phyloP scores from a whole-genome alignment of 768 basidiomycete species.

The Tulasnella sp. region DNA sequence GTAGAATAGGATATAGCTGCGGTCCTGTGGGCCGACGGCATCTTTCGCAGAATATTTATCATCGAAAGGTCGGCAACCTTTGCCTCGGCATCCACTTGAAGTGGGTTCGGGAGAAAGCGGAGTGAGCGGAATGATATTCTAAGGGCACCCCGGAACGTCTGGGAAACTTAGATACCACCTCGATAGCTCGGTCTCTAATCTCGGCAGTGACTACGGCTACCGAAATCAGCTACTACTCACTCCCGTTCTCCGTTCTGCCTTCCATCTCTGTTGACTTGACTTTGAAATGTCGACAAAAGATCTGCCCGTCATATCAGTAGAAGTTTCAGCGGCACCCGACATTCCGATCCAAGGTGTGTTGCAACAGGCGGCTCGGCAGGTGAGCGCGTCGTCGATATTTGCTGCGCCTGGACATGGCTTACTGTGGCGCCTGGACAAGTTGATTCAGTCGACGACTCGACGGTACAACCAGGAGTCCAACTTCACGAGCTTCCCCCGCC shows the following conservation, averaged over 20 bases:
- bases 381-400: no score
- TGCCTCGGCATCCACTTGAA: no score
- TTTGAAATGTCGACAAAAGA: neutral
- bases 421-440: neutral
- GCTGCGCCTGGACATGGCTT: no score
- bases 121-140: no score
- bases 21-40: neutral
- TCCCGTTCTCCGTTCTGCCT: neutral
- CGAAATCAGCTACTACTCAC: neutral
- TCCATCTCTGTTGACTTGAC: neutral
- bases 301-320: neutral
- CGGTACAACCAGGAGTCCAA: neutral
- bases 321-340: neutral
- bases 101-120: no score
- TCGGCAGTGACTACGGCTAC: neutral
- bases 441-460: neutral
- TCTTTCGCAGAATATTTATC: no score
- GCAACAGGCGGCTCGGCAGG: no score
- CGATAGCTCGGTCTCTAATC: neutral
- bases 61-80: no score
- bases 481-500: neutral
- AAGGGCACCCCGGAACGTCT: neutral
- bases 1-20: neutral
- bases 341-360: no score
- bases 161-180: neutral